Conservation (phyloP, 352 stramenopile genomes). For the Pythium monospermum region DNA sequence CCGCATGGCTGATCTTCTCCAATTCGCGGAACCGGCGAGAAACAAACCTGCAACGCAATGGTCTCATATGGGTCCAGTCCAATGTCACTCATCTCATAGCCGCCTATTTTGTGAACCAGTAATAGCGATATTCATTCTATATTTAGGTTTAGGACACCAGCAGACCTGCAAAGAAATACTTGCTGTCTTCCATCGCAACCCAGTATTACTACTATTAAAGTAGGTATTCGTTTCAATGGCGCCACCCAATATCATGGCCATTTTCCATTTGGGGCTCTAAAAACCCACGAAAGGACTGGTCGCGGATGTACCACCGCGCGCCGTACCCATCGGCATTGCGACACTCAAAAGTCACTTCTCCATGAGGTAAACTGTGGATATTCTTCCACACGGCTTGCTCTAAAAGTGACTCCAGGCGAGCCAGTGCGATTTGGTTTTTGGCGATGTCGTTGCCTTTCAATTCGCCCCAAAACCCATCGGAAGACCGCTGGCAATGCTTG, state of each 20-base stretch:
- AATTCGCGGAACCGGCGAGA: too few species aligned
- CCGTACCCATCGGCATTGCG: slow-evolving; percentile 66
- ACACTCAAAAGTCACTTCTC: slow-evolving; percentile 65
- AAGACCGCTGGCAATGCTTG: slow-evolving; percentile 74
- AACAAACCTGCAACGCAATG: too few species aligned
- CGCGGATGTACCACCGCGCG: slow-evolving; percentile 61
- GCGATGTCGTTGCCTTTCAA: slow-evolving; percentile 56
- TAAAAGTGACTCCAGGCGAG: slow-evolving; percentile 48
- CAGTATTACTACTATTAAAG: too few species aligned
- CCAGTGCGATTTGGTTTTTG: slow-evolving; percentile 58
- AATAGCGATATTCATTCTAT: too few species aligned
- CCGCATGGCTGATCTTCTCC: too few species aligned
- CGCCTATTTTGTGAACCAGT: too few species aligned
- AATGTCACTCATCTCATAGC: too few species aligned
- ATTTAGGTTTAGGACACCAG: too few species aligned
- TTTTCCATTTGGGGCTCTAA: slow-evolving; percentile 77
- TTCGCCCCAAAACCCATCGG: slow-evolving; percentile 55
- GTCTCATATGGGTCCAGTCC: too few species aligned
- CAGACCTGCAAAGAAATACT: too few species aligned
- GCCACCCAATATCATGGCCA: slow-evolving; percentile 69
- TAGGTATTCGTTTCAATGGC: slow-evolving; percentile 48
- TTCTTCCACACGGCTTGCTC: slow-evolving; percentile 73
- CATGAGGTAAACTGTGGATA: slow-evolving; percentile 68
- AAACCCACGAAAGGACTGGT: slow-evolving; percentile 70
- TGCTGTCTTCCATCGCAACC: too few species aligned